phyloP scores from a whole-genome alignment of 768 basidiomycete genomes.

The Termitomyces sp. region DNA sequence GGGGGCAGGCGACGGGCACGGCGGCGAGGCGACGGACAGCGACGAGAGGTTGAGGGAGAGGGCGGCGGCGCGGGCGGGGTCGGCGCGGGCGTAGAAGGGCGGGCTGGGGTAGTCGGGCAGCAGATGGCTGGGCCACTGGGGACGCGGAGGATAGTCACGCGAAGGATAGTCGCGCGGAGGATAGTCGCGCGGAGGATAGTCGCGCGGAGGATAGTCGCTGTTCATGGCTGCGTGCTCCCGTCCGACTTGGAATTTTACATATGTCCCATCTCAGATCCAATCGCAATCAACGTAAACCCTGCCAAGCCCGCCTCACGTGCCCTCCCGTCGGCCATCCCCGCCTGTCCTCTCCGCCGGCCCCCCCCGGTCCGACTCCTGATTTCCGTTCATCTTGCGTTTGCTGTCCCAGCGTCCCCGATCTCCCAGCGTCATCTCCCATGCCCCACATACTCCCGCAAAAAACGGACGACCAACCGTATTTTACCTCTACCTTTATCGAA shows the following conservation, averaged over 20 bases:
- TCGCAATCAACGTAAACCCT: background rate
- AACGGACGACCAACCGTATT: too few species aligned
- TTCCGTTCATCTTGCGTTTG: too few species aligned
- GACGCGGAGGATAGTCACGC: too few species aligned
- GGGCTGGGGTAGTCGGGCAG: too few species aligned
- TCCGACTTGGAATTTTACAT: slow-evolving; percentile 9
- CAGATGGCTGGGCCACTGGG: background rate
- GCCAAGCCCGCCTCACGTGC: background rate
- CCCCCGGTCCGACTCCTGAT: too few species aligned
- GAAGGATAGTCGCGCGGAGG: too few species aligned
- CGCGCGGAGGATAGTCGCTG: slow-evolving; percentile 8
- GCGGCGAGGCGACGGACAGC: slow-evolving; percentile 61
- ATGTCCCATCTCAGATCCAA: slow-evolving; percentile 14
- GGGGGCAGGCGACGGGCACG: slow-evolving; percentile 64
- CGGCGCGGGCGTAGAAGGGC: background rate
- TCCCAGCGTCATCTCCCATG: too few species aligned
- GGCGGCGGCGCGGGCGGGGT: slow-evolving; percentile 20
- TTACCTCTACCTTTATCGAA: too few species aligned
- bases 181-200: too few species aligned
- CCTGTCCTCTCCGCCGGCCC: too few species aligned
- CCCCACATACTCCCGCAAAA: too few species aligned
- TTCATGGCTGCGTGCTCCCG: slow-evolving; percentile 2
- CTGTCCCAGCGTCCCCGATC: too few species aligned
- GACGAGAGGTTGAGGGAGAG: slow-evolving; percentile 66
- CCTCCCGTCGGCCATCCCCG: background rate